phyloP scores from a whole-genome alignment of 2,329 filamentous ascomycete genomes.

The Akanthomyces dipterigenus region DNA sequence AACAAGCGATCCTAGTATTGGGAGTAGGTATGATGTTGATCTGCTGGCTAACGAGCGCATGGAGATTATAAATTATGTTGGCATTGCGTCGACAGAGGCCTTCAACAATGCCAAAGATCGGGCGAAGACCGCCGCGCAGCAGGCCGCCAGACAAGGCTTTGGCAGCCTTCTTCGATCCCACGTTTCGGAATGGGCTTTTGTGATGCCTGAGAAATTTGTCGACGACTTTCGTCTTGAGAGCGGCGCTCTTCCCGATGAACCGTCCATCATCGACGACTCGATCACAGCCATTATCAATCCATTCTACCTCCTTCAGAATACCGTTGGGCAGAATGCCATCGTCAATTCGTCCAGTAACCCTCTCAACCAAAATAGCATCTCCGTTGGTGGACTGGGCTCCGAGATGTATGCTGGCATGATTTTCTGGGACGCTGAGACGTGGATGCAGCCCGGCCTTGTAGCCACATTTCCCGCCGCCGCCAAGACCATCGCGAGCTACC shows the following conservation, averaged over 20 bases:
- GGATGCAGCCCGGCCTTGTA: conserved; percentile 22
- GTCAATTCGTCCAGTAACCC: conserved; percentile 38
- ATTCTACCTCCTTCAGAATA: conserved; percentile 50
- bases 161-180: conserved; percentile 49
- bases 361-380: conserved; percentile 23
- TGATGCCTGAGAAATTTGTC: conserved; percentile 55
- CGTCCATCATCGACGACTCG: conserved; percentile 46
- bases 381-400: conserved; percentile 22
- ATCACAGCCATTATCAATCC: conserved; percentile 48
- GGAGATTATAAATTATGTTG: conserved; percentile 60
- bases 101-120: conserved; percentile 50
- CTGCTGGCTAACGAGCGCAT: conserved; percentile 46
- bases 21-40: conserved; percentile 49
- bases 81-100: conserved; percentile 61
- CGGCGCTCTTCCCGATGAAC: conserved; percentile 50
- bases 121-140: conserved; percentile 48
- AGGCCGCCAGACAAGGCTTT: conserved; percentile 44
- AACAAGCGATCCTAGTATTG: conserved; percentile 56
- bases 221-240: conserved; percentile 54
- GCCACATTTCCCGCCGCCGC: conserved; percentile 21
- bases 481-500: conserved; percentile 21
- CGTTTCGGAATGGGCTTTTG: conserved; percentile 51
- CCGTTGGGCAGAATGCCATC: conserved; percentile 31
- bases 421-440: conserved; percentile 26
- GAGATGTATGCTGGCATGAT: conserved; percentile 24